Conservation (phyloP, 495 filamentous ascomycete genomes). For the Penicillium daleae region DNA sequence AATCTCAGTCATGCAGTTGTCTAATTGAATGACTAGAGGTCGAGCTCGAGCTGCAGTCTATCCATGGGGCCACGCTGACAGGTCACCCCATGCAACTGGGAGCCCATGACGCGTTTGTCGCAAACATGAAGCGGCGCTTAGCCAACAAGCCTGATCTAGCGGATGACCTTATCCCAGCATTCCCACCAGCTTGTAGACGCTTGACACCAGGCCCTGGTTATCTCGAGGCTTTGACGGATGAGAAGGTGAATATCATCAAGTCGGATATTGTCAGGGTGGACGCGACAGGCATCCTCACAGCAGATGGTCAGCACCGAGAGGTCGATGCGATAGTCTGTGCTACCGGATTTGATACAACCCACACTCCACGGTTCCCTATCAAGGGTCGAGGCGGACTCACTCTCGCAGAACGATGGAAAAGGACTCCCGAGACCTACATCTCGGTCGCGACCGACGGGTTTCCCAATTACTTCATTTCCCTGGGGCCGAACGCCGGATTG, state of each 20-base stretch:
- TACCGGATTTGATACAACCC: slow-evolving; percentile 59
- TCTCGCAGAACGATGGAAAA: slow-evolving; percentile 54
- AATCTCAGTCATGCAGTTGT: neutral
- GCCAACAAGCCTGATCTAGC: slow-evolving; percentile 39
- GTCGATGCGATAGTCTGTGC: slow-evolving; percentile 54
- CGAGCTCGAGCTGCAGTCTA: slow-evolving; percentile 52
- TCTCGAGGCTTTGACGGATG: slow-evolving; percentile 50
- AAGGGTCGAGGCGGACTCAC: slow-evolving; percentile 51
- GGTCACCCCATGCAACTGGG: slow-evolving; percentile 43
- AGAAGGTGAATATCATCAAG: slow-evolving; percentile 51
- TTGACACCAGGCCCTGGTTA: slow-evolving; percentile 55
- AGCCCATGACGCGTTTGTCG: slow-evolving; percentile 37
- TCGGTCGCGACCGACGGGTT: slow-evolving; percentile 63
- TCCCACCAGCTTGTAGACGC: slow-evolving; percentile 55
- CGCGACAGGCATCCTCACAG: slow-evolving; percentile 50
- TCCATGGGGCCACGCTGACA: slow-evolving; percentile 43
- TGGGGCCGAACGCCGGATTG: slow-evolving; percentile 51
- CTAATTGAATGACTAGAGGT: slow-evolving; percentile 32
- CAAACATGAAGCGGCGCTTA: slow-evolving; percentile 49
- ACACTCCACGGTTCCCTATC: slow-evolving; percentile 53
- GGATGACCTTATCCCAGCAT: slow-evolving; percentile 42
- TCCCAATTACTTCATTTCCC: slow-evolving; percentile 65
- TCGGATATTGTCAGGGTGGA: slow-evolving; percentile 48
- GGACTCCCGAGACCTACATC: slow-evolving; percentile 59
- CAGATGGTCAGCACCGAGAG: slow-evolving; percentile 47